Evolutionary conservation across 2,329 filamentous ascomycete genomes (phyloP).

Genomic region (Penicillium thymicola): DNA sequence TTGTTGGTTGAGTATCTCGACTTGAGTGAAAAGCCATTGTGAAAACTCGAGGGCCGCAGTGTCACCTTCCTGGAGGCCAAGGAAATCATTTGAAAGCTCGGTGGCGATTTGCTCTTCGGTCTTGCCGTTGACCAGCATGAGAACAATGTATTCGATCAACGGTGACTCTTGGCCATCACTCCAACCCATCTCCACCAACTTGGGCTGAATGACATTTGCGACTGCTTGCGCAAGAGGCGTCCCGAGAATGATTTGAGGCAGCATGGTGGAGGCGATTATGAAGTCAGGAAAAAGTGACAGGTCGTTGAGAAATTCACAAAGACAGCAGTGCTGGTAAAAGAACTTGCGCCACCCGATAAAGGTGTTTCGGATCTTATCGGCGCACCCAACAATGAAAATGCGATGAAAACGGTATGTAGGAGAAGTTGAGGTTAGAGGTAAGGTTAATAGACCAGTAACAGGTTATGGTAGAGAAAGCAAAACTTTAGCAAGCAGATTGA

Average conservation of each 20-base stretch:
- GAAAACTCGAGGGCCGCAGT: slow-evolving; percentile 79
- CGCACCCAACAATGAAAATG: not conserved
- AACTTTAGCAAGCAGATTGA: not conserved
- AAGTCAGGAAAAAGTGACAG: not conserved
- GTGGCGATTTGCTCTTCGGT: slow-evolving; percentile 82
- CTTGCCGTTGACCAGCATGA: slow-evolving; percentile 96
- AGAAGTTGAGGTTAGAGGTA: not conserved
- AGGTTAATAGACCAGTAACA: not conserved
- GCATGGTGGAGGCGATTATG: slow-evolving; percentile 11
- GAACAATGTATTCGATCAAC: slow-evolving; percentile 90
- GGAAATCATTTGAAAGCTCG: slow-evolving; percentile 83
- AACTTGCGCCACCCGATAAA: slow-evolving; percentile 19
- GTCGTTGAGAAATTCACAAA: slow-evolving; percentile 2
- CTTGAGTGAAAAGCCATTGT: slow-evolving; percentile 88
- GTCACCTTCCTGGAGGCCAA: slow-evolving; percentile 78
- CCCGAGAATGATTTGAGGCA: slow-evolving; percentile 66
- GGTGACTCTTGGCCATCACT: slow-evolving; percentile 77
- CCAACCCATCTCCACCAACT: slow-evolving; percentile 92
- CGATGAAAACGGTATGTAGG: not conserved
- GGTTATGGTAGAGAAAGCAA: not conserved
- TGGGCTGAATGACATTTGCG: slow-evolving; percentile 78
- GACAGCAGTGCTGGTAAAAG: slow-evolving; percentile 5
- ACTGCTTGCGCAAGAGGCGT: slow-evolving; percentile 83
- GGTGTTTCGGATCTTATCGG: slow-evolving; percentile 5
- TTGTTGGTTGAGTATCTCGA: slow-evolving; percentile 64